Base-by-base conservation (phyloP, 2,329 filamentous ascomycete species). In the Aureobasidium sp. region DNA sequence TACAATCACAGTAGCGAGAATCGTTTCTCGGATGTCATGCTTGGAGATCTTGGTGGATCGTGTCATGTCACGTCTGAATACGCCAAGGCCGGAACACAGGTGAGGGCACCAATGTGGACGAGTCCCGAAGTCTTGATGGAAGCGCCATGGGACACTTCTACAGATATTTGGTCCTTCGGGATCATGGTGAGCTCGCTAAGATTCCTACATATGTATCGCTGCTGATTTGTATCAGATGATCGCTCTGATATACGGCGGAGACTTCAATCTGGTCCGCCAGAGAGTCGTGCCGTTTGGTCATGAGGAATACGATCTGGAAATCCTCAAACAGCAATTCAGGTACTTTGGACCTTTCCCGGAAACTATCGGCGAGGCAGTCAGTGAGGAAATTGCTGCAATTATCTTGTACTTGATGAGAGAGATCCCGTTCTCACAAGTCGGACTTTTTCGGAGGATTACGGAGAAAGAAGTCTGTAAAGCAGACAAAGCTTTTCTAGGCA, bases 401-500 rank as follows among this genome's bases (percentile, higher is more conserved):
- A 18, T 68, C n/a, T 58, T 53, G 8, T 45, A 33, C 42, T 27
- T 65, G 4, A 67, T 69, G 63, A 48, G 59, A 25, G 48, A 59
- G n/a, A 66, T 45, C 13, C 58, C 64, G 6, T 23, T 25, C 13
- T 64, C 66, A 25, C 31, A 59, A 25, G 1, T 66, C 25, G 56
- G 29, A 43, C 72, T 72, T 3, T 76, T 78, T 56, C 64, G 33
- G 1, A 50, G 54, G 18, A 69, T 70, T 20, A 70, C 66, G 58
- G 70, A 71, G 18, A 47, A 56, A 53, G 77, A 79, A 65, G 71
- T 80, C 25, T 71, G 67, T 1, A 67, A 70, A 31, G 68, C 73
- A 47, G 76, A 79, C 62, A 76, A 74, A 56, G 63, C 58, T 18
- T 82, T 82, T 68, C 66, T 82, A n/a, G 55, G 70, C 2, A 82